Evolutionary conservation across 1,139 yeast genomes (phyloP), one percentile per base, ranked within the genome.

Genomic region (Candida tunisiensis): DNA sequence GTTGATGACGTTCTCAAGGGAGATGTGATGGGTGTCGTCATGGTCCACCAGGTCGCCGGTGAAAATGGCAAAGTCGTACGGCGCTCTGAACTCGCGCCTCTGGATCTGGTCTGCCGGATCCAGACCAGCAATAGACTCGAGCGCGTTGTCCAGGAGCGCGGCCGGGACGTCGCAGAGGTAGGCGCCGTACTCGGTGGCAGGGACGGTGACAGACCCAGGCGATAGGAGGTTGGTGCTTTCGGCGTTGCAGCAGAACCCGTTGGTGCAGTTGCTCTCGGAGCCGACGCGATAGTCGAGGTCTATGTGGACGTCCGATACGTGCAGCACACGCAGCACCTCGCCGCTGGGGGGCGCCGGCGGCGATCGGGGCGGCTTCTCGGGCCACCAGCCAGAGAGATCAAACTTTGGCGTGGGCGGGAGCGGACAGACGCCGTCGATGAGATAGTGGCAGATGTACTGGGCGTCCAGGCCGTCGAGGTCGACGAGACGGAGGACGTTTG

Each of bases 41-140:
- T 71, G 79, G 41, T 70, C 78, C 21, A 71, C 73, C 44, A 71
- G 53, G 40, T 73, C 83, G 29, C 82, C 83, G 2, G 82, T 74
- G 54, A 73, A 74, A 16, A 74, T 45, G 3, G 73, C 62, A 43
- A 74, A 73, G 28, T 69, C 73, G 38, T 64, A 72, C 7, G 56
- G 45, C 15, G 55, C n/a, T n/a, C n/a, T n/a, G n/a, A n/a, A n/a
- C n/a, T n/a, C n/a, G n/a, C n/a, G n/a, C n/a, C n/a, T n/a, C n/a
- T n/a, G n/a, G n/a, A n/a, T n/a, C n/a, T n/a, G n/a, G n/a, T n/a
- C n/a, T n/a, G n/a, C n/a, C n/a, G n/a, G n/a, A n/a, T n/a, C 25
- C 9, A 14, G 8, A 13, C 17, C 3, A 11, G 8, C 5, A 6
- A 12, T 13, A 23, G 19, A 11, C 16, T 15, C 4, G 19, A 11